Evolutionary conservation across 768 basidiomycete genomes (phyloP), one percentile per base, ranked within the genome.

Genomic region (Boletellus emodensis): DNA sequence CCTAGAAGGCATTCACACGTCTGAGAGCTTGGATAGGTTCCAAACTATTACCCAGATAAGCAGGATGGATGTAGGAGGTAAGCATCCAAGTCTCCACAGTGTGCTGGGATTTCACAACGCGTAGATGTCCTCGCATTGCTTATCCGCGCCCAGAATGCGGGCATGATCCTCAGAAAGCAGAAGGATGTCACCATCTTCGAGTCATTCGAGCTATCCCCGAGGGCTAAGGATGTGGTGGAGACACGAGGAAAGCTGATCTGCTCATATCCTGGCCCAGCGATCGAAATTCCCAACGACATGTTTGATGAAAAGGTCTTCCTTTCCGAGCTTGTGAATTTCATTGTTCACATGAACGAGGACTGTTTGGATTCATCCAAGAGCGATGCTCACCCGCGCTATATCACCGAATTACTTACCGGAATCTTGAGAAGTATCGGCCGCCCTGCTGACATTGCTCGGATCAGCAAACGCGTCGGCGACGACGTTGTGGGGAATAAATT

Each of bases 121-220:
- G 20, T 39, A 79, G 79, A 72, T 45, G 56, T 68, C 24, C 45
- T 72, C 14, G 61, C 62, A n/a, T 62, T 78, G 24, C 64, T 65
- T 6, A 65, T 81, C 18, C 63, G 65, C 6, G 67, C 68, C 2
- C 79, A 80, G 49, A 81, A 81, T 37, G 76, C 79, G 2, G 75
- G 65, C 13, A 44, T 81, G 1, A 60, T 80, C 15, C 49, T 75
- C 13, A 66, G 68, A 41, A 62, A 60, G 46, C 30, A 51, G 11
- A 22, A 53, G 53, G 61, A 45, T 7, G 24, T 37, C 44, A 46
- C 44, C 22, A 46, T 46, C 26, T 45, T 26, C 24, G 44, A 45
- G n/a, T 22, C 61, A 9, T 80, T 81, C 47, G 75, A 80, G 52
- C 69, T 71, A 7, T 74, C 74, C 5, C 71, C 75, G 0, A 51